Percentiles rank a stretch among this genome's conserved stretches.
Evolutionary conservation across 371 early-diverging fungal species (phyloP).

Genomic region (Mucor circinelloides): DNA sequence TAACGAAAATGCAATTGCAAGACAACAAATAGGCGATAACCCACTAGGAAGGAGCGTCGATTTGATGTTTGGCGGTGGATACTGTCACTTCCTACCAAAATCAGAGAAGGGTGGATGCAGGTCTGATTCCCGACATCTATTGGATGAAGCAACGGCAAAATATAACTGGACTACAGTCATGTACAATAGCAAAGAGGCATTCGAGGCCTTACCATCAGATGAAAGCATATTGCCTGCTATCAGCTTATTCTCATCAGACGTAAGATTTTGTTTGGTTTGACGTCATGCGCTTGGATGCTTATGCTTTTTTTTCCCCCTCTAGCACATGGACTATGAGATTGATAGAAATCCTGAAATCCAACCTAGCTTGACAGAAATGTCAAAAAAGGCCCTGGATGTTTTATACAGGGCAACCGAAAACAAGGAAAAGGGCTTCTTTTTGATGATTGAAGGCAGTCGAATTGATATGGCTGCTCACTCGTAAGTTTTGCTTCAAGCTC

Average conservation of each 20-base stretch:
- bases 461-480: constrained; percentile 88
- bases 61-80: constrained; percentile 92
- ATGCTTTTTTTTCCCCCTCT: neutral
- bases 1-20: constrained; percentile 84
- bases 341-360: constrained; percentile 72
- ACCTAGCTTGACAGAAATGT: constrained; percentile 89
- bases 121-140: constrained; percentile 69
- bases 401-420: constrained; percentile 47
- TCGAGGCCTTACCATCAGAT: constrained; percentile 52
- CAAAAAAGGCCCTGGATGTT: constrained; percentile 72
- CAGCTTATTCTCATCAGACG: constrained; percentile 62
- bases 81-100: constrained; percentile 82
- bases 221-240: constrained; percentile 67
- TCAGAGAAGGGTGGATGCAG: constrained; percentile 68
- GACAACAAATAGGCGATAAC: constrained; percentile 86
- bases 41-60: constrained; percentile 83
- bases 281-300: neutral
- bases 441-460: constrained; percentile 95
- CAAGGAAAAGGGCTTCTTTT: constrained; percentile 79
- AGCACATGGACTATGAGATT: constrained; percentile 91
- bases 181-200: constrained; percentile 56
- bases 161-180: constrained; percentile 62
- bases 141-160: constrained; percentile 51
- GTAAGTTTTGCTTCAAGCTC: constrained; percentile 34
- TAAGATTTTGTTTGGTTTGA: neutral